These are phyloP conservation scores for Penicillium sp. DNA, from an alignment of 2,329 filamentous ascomycete genomes.

Conservation along the genomic window DNA sequence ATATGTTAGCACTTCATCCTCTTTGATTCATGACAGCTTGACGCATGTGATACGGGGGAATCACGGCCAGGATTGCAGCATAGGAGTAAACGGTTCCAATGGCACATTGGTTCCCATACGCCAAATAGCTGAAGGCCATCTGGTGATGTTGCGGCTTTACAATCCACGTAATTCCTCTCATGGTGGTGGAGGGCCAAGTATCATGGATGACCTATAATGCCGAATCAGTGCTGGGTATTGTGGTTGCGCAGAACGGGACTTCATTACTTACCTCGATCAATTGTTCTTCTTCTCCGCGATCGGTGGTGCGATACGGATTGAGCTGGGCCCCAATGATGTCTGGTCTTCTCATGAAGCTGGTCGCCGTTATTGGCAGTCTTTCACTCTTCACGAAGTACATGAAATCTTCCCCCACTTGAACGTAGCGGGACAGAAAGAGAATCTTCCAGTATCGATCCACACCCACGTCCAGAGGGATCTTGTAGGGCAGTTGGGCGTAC, in stretches of 20 bases:
- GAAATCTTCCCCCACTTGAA: neutral
- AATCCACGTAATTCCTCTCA: constrained; percentile 24
- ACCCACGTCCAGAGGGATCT: neutral
- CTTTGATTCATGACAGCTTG: too few relatives aligned
- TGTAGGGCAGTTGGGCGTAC: neutral
- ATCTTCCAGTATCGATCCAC: neutral
- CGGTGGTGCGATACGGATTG: neutral
- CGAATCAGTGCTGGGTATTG: neutral
- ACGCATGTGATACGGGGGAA: constrained; percentile 26
- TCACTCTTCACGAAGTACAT: neutral
- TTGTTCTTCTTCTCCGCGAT: neutral
- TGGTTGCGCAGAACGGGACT: neutral
- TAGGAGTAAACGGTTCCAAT: constrained; percentile 19
- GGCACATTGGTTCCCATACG: constrained; percentile 24
- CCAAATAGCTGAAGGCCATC: constrained; percentile 20
- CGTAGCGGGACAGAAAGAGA: neutral
- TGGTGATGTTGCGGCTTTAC: constrained; percentile 17
- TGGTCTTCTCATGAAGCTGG: neutral
- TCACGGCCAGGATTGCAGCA: constrained; percentile 23
- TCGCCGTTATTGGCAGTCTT: too few relatives aligned
- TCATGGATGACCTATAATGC: constrained; percentile 5
- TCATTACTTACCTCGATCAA: neutral
- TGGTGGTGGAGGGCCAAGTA: constrained; percentile 13
- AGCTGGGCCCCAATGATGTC: neutral
- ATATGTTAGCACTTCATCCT: too few relatives aligned